A percentile compares a stretch with the other conserved stretches of the same genome.
These are phyloP conservation scores for Xylariomycetidae sp. DNA, from an alignment of 2,329 filamentous ascomycete species.

Conservation along the genomic window DNA sequence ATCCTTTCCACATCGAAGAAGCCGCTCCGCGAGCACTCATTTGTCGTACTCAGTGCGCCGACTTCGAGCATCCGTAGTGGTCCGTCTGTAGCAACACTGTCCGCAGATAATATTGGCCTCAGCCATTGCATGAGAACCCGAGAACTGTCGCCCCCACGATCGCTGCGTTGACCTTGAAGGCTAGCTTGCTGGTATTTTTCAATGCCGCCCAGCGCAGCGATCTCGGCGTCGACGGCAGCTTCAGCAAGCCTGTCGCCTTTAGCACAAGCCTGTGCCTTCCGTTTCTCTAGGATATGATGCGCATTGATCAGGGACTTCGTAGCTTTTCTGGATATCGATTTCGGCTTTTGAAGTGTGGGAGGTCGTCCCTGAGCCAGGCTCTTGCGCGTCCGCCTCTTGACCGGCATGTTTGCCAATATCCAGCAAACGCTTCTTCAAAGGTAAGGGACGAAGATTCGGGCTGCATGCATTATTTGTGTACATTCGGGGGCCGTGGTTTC, in stretches of 20 bases:
- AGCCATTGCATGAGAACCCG: constrained; percentile 60
- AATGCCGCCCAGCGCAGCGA: constrained; percentile 54
- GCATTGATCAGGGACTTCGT: constrained; percentile 59
- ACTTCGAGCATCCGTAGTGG: constrained; percentile 73
- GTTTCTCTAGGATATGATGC: constrained; percentile 60
- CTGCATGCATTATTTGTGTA: no score
- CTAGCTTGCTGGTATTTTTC: constrained; percentile 61
- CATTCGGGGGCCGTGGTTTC: no score
- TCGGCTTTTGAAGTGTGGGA: constrained; percentile 44
- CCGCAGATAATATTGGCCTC: constrained; percentile 25
- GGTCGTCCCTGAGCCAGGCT: constrained; percentile 49
- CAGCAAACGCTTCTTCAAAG: background rate
- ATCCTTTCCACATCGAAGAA: constrained; percentile 74
- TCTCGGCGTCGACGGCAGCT: constrained; percentile 42
- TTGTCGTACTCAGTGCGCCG: constrained; percentile 76
- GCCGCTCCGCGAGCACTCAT: constrained; percentile 71
- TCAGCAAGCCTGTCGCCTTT: constrained; percentile 47
- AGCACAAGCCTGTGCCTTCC: constrained; percentile 47
- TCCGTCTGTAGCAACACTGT: constrained; percentile 12
- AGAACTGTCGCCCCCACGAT: constrained; percentile 63
- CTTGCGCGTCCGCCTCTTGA: constrained; percentile 39
- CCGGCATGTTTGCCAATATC: constrained; percentile 32
- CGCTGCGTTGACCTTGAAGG: constrained; percentile 59
- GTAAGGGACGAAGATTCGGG: no score
- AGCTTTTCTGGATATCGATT: constrained; percentile 58